These are phyloP conservation scores for Aspergillus caelatus DNA, from an alignment of 2,329 filamentous ascomycete genomes.

Conservation along the genomic window DNA sequence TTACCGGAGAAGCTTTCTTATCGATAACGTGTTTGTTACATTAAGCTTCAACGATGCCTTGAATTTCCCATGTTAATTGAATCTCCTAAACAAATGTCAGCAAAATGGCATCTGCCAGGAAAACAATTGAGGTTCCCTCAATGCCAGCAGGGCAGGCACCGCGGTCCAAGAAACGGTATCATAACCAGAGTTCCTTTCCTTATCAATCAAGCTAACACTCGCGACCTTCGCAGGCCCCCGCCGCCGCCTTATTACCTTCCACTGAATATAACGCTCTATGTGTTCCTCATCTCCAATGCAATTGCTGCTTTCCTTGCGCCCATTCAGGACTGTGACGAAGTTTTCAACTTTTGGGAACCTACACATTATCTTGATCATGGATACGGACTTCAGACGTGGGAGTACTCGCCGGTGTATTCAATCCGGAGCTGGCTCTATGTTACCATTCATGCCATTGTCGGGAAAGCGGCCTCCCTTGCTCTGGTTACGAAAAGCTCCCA, in stretches of 20 bases:
- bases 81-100: not conserved
- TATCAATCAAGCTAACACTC: not conserved
- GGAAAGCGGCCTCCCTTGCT: conserved; percentile 65
- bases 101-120: conserved; percentile 23
- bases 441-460: conserved; percentile 73
- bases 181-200: not conserved
- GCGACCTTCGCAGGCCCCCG: conserved; percentile 26
- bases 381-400: conserved; percentile 96
- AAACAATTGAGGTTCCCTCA: conserved; percentile 13
- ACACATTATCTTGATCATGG: conserved; percentile 91
- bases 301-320: conserved; percentile 81
- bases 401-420: conserved; percentile 92
- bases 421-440: conserved; percentile 96
- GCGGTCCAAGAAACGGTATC: conserved; percentile 32
- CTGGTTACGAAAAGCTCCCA: conserved; percentile 58
- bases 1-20: conserved; percentile 30
- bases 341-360: conserved; percentile 99
- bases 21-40: conserved; percentile 24
- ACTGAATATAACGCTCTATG: conserved; percentile 76
- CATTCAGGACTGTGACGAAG: conserved; percentile 97
- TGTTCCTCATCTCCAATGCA: conserved; percentile 73
- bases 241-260: conserved; percentile 63
- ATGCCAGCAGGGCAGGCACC: conserved; percentile 14
- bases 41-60: not conserved
- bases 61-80: not conserved